A percentile compares a stretch with the other conserved stretches of the same genome.
Evolutionary conservation across 73 alveolate species (phyloP).

Genomic region (Blepharisma stoltei): DNA sequence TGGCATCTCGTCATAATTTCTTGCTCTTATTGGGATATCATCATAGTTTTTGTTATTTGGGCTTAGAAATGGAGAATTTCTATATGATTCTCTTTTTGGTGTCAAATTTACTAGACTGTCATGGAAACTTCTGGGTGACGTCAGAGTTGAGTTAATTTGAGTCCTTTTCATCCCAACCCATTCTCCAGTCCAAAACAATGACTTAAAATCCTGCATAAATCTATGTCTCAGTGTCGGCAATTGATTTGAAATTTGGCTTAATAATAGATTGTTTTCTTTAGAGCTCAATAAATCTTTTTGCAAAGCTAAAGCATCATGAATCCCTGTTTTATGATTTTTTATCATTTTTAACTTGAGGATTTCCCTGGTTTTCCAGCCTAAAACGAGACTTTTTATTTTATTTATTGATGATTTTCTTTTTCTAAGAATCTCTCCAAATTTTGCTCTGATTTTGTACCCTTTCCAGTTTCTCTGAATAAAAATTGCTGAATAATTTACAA

Average conservation of each 20-base stretch:
- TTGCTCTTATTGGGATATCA: no score
- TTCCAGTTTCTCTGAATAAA: slow-evolving; percentile 20
- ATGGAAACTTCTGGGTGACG: no score
- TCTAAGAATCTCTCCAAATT: not conserved
- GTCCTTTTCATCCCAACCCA: not conserved
- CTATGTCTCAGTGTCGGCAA: not conserved
- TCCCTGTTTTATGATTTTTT: not conserved
- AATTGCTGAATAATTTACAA: slow-evolving; percentile 9
- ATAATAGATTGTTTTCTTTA: not conserved
- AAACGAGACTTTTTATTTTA: not conserved
- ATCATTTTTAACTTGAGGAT: not conserved
- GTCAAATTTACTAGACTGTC: no score
- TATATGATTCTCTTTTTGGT: no score
- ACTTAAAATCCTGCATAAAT: not conserved
- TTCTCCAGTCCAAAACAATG: slow-evolving; percentile 1
- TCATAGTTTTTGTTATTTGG: no score
- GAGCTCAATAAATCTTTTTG: not conserved
- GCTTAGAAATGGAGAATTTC: no score
- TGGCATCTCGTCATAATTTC: no score
- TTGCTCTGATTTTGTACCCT: not conserved
- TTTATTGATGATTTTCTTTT: not conserved
- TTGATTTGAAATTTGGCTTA: not conserved
- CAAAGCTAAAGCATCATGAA: not conserved
- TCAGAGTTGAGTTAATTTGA: no score
- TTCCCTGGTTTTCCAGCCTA: slow-evolving; percentile 30